Evolutionary conservation across 139 green algal species (phyloP), one percentile per base, ranked within the genome.

Genomic region (Nannochloris sp.): DNA sequence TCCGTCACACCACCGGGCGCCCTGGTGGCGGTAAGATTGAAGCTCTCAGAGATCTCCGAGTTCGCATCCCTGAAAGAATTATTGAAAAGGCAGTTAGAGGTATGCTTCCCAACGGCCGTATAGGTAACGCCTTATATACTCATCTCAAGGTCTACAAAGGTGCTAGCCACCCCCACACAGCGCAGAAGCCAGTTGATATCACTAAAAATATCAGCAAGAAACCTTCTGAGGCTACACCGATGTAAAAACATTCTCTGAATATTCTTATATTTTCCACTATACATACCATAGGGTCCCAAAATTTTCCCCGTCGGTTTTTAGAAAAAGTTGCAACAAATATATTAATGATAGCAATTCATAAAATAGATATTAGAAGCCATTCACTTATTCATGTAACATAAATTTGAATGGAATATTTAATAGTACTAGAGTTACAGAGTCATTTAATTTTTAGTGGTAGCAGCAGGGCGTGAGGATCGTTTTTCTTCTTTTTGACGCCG

Each of bases 121-220:
- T 99, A 24, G 94, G 93, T 19, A 76, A 78, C 25, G 46, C 81
- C 46, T 87, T 97, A 39, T 88, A 88, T 67, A 83, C 77, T 53
- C 91, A 99, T 81, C 81, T 99, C 24, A 99, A 99, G 89, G 85
- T 92, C 42, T 97, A 85, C 84, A 87, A 88, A 73, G 94, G 92
- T 24, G 6, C 79, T 12, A 68, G 70, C 10, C 94, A 99, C 82
- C 90, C 91, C 1, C 94, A 99, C 75, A 74, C 75, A 30, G 94
- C 94, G 32, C 94, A 99, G 83, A 73, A 90, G 72, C 90, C 94
- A 24, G 60, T 74, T 1, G 88, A 97, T 77, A 90, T 97, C 78
- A 97, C 91, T 25, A 56, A 54, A 33, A 62, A 83, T 57, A 89
- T 96, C 73, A 73, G 68, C 60, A 48, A 72, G 34, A 90, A 85